Evolutionary conservation across 257 asterid species (phyloP).

Genomic region (Ocimum tenuiflorum): DNA sequence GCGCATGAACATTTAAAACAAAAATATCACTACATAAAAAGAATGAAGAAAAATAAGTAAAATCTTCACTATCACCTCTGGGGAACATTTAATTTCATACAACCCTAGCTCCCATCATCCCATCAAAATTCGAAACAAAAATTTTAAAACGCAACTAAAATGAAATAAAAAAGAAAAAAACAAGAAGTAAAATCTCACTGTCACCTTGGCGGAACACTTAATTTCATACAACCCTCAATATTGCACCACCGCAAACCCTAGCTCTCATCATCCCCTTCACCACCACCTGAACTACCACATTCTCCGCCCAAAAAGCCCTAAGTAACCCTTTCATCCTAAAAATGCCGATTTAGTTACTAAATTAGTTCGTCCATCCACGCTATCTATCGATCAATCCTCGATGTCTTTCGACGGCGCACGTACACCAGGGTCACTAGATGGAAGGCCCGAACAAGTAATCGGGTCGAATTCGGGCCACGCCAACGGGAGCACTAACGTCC

Average conservation of each 20-base stretch:
- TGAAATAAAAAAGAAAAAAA: too few species aligned
- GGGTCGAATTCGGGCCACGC: constrained; percentile 22
- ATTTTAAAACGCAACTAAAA: too few species aligned
- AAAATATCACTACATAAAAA: too few species aligned
- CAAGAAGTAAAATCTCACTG: neutral
- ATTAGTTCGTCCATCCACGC: neutral
- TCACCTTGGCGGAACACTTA: constrained; percentile 3
- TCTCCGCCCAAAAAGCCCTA: constrained; percentile 21
- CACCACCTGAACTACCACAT: constrained; percentile 12
- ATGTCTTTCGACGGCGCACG: constrained; percentile 40
- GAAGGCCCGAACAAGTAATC: constrained; percentile 21
- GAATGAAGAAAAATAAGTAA: too few species aligned
- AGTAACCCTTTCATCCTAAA: neutral
- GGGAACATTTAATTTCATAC: too few species aligned
- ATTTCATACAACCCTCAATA: constrained; percentile 19
- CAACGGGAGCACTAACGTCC: constrained; percentile 27
- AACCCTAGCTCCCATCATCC: too few species aligned
- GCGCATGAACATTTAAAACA: too few species aligned
- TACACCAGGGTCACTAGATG: constrained; percentile 20
- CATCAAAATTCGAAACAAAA: too few species aligned
- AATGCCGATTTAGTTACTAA: constrained; percentile 4
- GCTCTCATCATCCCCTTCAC: constrained; percentile 25
- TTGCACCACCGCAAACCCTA: constrained; percentile 26
- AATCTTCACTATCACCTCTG: too few species aligned
- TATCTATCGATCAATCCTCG: neutral